phyloP scores from a whole-genome alignment of 495 filamentous ascomycete species.

The Tuber melanosporum region DNA sequence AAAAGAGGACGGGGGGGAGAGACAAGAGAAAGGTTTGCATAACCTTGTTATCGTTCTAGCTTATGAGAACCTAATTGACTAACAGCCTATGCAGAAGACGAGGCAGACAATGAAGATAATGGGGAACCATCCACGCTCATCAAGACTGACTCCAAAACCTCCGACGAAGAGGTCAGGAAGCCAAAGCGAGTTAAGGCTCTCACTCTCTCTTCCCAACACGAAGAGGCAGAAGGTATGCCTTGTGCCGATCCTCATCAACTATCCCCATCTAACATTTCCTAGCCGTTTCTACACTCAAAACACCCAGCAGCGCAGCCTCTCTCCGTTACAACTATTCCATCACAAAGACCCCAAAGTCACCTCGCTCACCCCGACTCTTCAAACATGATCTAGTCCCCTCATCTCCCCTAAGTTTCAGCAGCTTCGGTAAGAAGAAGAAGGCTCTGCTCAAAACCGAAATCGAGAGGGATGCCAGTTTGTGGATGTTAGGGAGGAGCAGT shows the following conservation, averaged over 20 bases:
- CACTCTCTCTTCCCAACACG: not conserved
- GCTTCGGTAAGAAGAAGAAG: constrained; percentile 10
- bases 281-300: not conserved
- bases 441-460: constrained; percentile 31
- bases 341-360: not conserved
- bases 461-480: constrained; percentile 14
- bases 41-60: not conserved
- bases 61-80: not conserved
- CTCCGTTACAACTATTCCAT: not conserved
- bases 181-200: constrained; percentile 1
- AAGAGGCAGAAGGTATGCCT: not conserved
- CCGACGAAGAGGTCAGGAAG: not conserved
- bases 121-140: not conserved
- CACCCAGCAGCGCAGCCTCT: not conserved
- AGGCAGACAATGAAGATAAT: not conserved
- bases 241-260: not conserved
- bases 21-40: constrained; percentile 4
- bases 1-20: constrained; percentile 18
- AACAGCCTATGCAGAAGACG: not conserved
- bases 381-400: not conserved
- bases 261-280: constrained; percentile 4
- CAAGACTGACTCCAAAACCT: not conserved
- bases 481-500: constrained; percentile 1
- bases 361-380: constrained; percentile 5
- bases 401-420: not conserved